Conservation (phyloP, 208 protist genomes). For the Trypanosoma mega region DNA sequence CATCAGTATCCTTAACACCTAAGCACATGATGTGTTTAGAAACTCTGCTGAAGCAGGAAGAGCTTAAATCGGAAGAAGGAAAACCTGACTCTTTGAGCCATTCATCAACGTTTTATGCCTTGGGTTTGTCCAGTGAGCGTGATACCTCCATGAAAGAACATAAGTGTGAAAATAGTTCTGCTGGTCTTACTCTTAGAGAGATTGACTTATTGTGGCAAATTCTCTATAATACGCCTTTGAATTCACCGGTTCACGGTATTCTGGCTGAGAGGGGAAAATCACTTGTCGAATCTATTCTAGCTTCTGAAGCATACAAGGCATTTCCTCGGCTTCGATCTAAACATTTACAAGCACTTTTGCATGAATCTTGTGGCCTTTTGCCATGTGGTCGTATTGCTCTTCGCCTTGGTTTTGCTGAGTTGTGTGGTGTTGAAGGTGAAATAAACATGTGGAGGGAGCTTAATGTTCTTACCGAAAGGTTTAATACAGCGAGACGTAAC, state of each 20-base stretch:
- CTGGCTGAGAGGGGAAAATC: conserved; percentile 71
- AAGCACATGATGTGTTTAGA: conserved; percentile 21
- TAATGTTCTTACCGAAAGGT: conserved; percentile 70
- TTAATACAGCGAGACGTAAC: conserved; percentile 52
- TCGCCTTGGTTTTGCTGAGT: conserved; percentile 73
- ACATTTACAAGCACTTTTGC: conserved; percentile 76
- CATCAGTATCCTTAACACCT: conserved; percentile 15
- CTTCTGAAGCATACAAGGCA: conserved; percentile 34
- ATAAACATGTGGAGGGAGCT: conserved; percentile 87
- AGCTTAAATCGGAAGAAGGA: background rate
- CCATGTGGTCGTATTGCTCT: conserved; percentile 60
- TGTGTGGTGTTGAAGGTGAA: conserved; percentile 63
- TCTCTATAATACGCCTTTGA: conserved; percentile 74
- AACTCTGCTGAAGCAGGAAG: conserved; percentile 10
- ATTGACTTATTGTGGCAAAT: conserved; percentile 76
- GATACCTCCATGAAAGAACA: conserved; percentile 1
- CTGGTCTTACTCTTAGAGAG: conserved; percentile 31
- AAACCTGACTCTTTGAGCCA: background rate
- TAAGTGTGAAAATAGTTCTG: background rate
- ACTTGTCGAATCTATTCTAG: conserved; percentile 54
- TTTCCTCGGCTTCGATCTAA: conserved; percentile 83
- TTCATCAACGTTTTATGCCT: conserved; percentile 29
- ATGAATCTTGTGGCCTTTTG: conserved; percentile 76
- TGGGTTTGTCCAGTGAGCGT: conserved; percentile 22
- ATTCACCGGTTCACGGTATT: conserved; percentile 79